A percentile compares a stretch with the other conserved stretches of the same genome.
phyloP scores from a whole-genome alignment of 2,329 filamentous ascomycete species.

The Apiospora arundinis region DNA sequence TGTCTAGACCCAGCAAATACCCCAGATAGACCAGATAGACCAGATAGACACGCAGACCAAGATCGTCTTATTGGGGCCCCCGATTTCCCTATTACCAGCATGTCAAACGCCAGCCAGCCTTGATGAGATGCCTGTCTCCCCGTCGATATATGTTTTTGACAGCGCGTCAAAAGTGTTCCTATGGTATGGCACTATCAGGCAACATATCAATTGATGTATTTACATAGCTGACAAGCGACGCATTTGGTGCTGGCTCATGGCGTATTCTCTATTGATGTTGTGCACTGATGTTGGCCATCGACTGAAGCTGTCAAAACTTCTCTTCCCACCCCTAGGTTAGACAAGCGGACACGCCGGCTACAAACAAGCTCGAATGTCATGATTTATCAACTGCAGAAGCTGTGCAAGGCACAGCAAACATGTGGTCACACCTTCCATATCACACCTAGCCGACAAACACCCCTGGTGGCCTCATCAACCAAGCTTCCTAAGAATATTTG shows the following conservation, averaged over 20 bases:
- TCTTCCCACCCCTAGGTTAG: neutral
- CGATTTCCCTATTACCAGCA: neutral
- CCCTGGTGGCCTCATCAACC: neutral
- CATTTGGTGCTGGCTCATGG: neutral
- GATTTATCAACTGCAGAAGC: conserved; percentile 10
- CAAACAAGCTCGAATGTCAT: conserved; percentile 11
- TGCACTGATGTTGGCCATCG: neutral
- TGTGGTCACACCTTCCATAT: conserved; percentile 13
- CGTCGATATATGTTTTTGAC: neutral
- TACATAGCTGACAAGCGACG: neutral
- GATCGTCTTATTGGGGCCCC: neutral
- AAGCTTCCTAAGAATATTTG: neutral
- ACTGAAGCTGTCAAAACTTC: neutral
- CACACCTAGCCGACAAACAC: conserved; percentile 3
- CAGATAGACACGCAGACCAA: neutral
- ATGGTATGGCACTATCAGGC: neutral
- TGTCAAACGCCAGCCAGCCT: neutral
- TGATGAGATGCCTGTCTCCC: neutral
- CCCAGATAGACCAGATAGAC: neutral
- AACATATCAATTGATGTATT: neutral
- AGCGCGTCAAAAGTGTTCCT: neutral
- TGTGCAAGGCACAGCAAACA: conserved; percentile 12
- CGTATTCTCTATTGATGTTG: conserved; percentile 5
- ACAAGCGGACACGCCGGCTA: conserved; percentile 3
- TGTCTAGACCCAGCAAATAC: neutral